phyloP scores from a whole-genome alignment of 2,329 filamentous ascomycete genomes.

The Grosmannia serpens region DNA sequence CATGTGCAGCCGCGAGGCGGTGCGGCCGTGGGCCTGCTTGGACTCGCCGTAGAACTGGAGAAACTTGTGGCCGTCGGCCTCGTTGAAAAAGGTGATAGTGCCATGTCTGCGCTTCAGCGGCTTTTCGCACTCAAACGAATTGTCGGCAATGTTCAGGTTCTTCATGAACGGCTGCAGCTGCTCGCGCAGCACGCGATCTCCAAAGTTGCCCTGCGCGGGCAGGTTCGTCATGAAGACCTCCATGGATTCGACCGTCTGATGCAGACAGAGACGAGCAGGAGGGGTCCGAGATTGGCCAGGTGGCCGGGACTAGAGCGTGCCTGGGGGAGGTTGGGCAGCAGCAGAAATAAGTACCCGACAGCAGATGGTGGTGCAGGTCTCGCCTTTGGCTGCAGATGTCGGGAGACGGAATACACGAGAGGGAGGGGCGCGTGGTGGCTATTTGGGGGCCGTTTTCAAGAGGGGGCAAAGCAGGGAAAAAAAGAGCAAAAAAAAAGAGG shows the following conservation, averaged over 20 bases:
- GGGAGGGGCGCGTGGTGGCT: background rate
- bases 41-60: constrained; percentile 22
- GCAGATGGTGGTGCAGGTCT: background rate
- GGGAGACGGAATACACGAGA: background rate
- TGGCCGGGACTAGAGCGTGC: background rate
- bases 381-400: background rate
- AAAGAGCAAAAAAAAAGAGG: background rate
- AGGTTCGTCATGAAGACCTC: constrained; percentile 34
- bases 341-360: background rate
- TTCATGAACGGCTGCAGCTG: constrained; percentile 30
- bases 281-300: background rate
- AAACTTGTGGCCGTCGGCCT: constrained; percentile 29
- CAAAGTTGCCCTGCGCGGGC: constrained; percentile 23
- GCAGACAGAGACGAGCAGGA: background rate
- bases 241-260: constrained; percentile 21
- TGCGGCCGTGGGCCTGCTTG: background rate
- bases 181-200: constrained; percentile 23
- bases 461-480: background rate
- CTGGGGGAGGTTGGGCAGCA: background rate
- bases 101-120: constrained; percentile 21
- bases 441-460: background rate
- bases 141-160: constrained; percentile 23
- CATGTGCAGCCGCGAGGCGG: constrained; percentile 17
- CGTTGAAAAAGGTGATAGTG: constrained; percentile 30
- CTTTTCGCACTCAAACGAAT: constrained; percentile 32